A percentile compares a stretch with the other conserved stretches of the same genome.
phyloP scores from a whole-genome alignment of 2,329 filamentous ascomycete genomes.

The Diplodia mutila region DNA sequence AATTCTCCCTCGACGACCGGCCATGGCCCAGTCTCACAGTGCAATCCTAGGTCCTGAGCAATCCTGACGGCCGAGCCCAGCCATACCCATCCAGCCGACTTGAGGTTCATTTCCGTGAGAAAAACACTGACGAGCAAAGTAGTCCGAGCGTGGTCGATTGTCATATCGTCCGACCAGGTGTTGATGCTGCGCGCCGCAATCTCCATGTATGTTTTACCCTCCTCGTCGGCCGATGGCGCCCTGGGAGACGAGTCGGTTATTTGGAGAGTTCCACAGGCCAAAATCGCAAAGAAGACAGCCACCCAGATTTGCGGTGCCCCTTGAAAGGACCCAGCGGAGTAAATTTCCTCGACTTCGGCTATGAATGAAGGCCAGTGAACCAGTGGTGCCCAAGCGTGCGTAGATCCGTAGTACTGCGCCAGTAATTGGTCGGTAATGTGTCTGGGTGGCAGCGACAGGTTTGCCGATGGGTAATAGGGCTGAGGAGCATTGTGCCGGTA shows the following conservation, averaged over 20 bases:
- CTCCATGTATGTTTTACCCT: constrained; percentile 70
- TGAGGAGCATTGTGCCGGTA: constrained; percentile 61
- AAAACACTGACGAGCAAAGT: constrained; percentile 77
- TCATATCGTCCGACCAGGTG: constrained; percentile 78
- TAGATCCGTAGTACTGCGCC: constrained; percentile 72
- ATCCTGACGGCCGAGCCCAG: constrained; percentile 77
- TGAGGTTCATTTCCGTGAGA: constrained; percentile 82
- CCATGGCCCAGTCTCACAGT: constrained; percentile 74
- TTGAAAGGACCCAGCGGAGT: constrained; percentile 65
- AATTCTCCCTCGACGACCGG: constrained; percentile 80
- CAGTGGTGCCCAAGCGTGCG: constrained; percentile 82
- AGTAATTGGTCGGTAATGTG: constrained; percentile 72
- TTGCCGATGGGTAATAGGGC: constrained; percentile 46
- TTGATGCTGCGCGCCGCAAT: constrained; percentile 71
- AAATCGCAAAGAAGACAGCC: constrained; percentile 78
- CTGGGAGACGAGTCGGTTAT: constrained; percentile 60
- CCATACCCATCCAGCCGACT: constrained; percentile 85
- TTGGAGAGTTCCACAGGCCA: constrained; percentile 82
- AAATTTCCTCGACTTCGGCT: constrained; percentile 75
- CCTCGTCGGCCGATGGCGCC: constrained; percentile 58
- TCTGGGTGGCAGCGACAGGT: constrained; percentile 69
- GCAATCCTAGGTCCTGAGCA: constrained; percentile 81
- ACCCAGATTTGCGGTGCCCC: constrained; percentile 71
- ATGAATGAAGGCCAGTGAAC: constrained; percentile 87
- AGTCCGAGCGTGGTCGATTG: constrained; percentile 73